Percentiles rank a stretch among this genome's conserved stretches.
phyloP scores from a whole-genome alignment of 2,329 filamentous ascomycete genomes.

The Aspergillus thermomutatus region DNA sequence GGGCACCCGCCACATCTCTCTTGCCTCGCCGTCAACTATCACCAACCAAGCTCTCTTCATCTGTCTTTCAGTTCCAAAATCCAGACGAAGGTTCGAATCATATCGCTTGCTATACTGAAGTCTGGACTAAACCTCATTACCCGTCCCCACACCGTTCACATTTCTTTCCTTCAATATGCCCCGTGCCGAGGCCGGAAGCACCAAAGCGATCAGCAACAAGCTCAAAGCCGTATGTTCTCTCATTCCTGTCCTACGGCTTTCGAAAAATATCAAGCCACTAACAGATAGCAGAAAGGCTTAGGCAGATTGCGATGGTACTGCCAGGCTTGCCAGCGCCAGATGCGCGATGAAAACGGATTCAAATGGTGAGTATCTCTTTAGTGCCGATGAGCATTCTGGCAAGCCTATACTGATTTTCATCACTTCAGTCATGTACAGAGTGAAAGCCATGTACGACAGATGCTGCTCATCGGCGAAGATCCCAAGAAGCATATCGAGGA shows the following conservation, averaged over 20 bases:
- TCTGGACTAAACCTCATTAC: not conserved
- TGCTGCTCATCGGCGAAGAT: conserved; percentile 83
- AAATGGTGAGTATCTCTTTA: conserved; percentile 52
- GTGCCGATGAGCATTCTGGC: too few relatives aligned
- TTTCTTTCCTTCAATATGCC: conserved; percentile 62
- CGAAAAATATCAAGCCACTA: conserved; percentile 1
- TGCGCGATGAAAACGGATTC: conserved; percentile 84
- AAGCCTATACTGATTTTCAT: not conserved
- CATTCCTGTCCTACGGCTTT: not conserved
- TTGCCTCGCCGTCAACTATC: not conserved
- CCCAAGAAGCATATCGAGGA: conserved; percentile 78
- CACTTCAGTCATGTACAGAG: conserved; percentile 66
- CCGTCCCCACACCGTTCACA: not conserved
- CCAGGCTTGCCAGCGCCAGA: conserved; percentile 72
- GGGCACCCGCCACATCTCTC: not conserved
- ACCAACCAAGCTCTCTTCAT: not conserved
- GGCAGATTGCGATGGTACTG: conserved; percentile 91
- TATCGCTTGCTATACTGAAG: not conserved
- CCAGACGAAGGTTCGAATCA: too few relatives aligned
- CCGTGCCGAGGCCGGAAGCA: conserved; percentile 85
- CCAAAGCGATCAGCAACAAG: conserved; percentile 87
- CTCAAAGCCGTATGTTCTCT: conserved; percentile 72
- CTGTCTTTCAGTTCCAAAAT: not conserved
- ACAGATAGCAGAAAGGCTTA: conserved; percentile 41
- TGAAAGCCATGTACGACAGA: conserved; percentile 85